Percentiles rank a stretch among this genome's conserved stretches.
Conservation (phyloP, 164 flowering plant species). For the Tinospora cordifolia region DNA sequence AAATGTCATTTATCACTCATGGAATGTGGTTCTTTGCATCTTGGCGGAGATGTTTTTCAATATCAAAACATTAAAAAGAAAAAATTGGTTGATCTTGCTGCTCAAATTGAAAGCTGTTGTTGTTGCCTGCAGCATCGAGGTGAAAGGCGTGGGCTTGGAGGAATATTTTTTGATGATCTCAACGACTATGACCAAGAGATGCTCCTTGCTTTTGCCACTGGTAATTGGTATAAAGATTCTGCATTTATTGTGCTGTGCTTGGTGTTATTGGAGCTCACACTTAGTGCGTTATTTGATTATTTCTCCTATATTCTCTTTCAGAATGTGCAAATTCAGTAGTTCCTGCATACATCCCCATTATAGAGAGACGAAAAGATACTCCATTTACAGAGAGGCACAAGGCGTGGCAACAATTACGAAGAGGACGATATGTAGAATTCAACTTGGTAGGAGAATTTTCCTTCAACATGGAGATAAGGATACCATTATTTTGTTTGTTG, state of each 20-base stretch:
- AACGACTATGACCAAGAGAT: conserved; percentile 92
- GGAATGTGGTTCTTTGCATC: too few species aligned
- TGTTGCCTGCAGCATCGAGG: conserved; percentile 67
- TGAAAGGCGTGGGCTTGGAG: conserved; percentile 95
- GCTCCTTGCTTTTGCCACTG: conserved; percentile 91
- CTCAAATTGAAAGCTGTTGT: conserved; percentile 8
- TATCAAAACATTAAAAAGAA: too few species aligned
- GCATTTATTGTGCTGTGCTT: not conserved
- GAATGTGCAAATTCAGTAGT: conserved; percentile 92
- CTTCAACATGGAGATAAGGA: not conserved
- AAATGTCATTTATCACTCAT: too few species aligned
- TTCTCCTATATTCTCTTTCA: conserved; percentile 29
- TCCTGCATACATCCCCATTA: conserved; percentile 86
- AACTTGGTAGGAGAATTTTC: conserved; percentile 58
- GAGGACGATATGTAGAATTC: conserved; percentile 96
- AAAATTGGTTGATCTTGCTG: not conserved
- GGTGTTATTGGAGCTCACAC: not conserved
- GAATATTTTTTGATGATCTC: conserved; percentile 96
- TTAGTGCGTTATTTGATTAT: not conserved
- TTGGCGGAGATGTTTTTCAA: too few species aligned
- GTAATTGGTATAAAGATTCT: conserved; percentile 29
- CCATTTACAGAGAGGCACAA: conserved; percentile 65
- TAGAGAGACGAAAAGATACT: conserved; percentile 62
- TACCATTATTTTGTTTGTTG: not conserved
- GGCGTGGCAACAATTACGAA: conserved; percentile 90